Evolutionary conservation across 1,284 basidiomycete species (phyloP).

Genomic region (Chalciporus sp.): DNA sequence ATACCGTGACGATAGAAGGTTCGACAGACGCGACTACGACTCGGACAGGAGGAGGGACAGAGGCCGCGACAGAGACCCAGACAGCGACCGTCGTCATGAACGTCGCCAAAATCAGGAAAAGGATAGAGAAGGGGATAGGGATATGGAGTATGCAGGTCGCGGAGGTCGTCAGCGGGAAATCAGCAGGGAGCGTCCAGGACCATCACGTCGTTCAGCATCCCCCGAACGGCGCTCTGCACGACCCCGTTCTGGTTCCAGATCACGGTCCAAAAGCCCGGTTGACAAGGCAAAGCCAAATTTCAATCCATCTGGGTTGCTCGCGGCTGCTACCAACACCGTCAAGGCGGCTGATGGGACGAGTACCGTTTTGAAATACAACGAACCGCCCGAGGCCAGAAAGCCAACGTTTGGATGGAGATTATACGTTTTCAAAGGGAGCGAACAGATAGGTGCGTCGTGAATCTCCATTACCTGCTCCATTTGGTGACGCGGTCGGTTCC

Average conservation of each 20-base stretch:
- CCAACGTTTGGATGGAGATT: constrained; percentile 89
- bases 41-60: constrained; percentile 33
- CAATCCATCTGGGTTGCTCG: constrained; percentile 84
- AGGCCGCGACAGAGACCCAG: constrained; percentile 36
- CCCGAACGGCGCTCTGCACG: constrained; percentile 38
- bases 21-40: constrained; percentile 21
- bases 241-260: constrained; percentile 38
- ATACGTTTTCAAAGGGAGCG: constrained; percentile 95
- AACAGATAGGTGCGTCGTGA: constrained; percentile 80
- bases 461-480: not conserved
- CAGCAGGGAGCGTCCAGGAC: constrained; percentile 35
- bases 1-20: constrained; percentile 17
- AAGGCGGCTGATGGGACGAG: constrained; percentile 73
- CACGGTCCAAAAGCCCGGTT: constrained; percentile 38
- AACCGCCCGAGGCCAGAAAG: constrained; percentile 96
- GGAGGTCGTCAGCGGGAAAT: constrained; percentile 29
- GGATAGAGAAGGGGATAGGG: constrained; percentile 46
- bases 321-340: constrained; percentile 92
- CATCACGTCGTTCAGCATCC: constrained; percentile 60
- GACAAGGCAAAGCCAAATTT: constrained; percentile 88
- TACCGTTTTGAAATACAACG: constrained; percentile 96
- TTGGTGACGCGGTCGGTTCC: not conserved
- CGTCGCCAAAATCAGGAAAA: constrained; percentile 34
- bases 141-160: constrained; percentile 43
- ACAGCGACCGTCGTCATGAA: constrained; percentile 20